Percentiles rank a stretch among this genome's conserved stretches.
These are phyloP conservation scores for Neobulgaria alba DNA, from an alignment of 2,329 filamentous ascomycete species.

Conservation along the genomic window DNA sequence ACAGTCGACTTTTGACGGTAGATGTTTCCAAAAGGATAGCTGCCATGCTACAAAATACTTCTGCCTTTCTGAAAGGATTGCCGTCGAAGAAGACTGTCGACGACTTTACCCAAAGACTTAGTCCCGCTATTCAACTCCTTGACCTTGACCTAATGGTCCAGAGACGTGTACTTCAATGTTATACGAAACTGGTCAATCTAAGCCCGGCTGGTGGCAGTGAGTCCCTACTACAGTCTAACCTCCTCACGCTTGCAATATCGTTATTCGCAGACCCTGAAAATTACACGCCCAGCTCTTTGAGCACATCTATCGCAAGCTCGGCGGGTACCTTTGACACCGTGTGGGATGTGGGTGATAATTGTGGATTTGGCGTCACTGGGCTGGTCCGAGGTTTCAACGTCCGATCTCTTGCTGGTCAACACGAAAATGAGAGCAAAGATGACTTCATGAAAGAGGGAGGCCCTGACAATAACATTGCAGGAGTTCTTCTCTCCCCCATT, in stretches of 20 bases:
- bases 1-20: conserved; percentile 80
- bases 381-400: conserved; percentile 71
- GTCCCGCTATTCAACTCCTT: conserved; percentile 76
- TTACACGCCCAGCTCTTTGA: conserved; percentile 75
- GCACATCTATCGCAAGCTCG: conserved; percentile 83
- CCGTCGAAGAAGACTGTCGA: conserved; percentile 78
- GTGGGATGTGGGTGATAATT: conserved; percentile 93
- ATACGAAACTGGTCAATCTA: conserved; percentile 80
- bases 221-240: conserved; percentile 79
- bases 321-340: conserved; percentile 86
- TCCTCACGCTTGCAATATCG: conserved; percentile 80
- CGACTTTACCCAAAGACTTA: conserved; percentile 75
- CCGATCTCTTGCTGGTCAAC: conserved; percentile 60
- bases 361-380: conserved; percentile 86
- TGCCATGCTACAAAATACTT: conserved; percentile 90
- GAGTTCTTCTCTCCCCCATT: conserved; percentile 57
- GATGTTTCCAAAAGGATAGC: conserved; percentile 92
- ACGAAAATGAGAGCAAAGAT: conserved; percentile 41
- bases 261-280: conserved; percentile 91
- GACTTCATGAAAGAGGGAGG: conserved; percentile 47
- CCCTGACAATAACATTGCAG: conserved; percentile 57
- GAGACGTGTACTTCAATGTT: conserved; percentile 87
- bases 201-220: conserved; percentile 81
- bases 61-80: conserved; percentile 76
- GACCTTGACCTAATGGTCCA: conserved; percentile 92